Evolutionary conservation across 768 basidiomycete genomes (phyloP).

Genomic region (Podaxis sp.): DNA sequence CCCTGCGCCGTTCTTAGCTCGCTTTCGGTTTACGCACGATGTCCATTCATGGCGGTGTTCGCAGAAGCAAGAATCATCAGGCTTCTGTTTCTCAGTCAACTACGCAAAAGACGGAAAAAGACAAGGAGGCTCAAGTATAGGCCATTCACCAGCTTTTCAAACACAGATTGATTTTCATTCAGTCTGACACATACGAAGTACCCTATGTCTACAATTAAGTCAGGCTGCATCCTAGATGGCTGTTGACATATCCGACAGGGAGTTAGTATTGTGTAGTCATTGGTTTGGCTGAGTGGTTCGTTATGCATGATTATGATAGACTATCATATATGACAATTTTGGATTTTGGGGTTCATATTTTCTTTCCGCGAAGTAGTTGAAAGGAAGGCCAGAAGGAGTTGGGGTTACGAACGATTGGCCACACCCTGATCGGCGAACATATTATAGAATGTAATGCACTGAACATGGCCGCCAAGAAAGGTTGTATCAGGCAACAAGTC

Average conservation of each 20-base stretch:
- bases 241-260: too few relatives aligned
- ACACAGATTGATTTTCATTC: not conserved
- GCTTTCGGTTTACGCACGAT: constrained; percentile 34
- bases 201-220: not conserved
- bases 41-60: not conserved
- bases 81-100: constrained; percentile 16
- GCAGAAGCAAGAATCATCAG: constrained; percentile 3
- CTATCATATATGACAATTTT: not conserved
- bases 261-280: not conserved
- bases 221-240: too few relatives aligned
- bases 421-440: not conserved
- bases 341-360: constrained; percentile 4
- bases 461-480: not conserved
- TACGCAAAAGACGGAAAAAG: constrained; percentile 12
- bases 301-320: not conserved
- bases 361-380: not conserved
- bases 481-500: not conserved
- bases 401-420: not conserved
- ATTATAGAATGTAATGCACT: not conserved
- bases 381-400: not conserved
- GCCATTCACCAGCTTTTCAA: not conserved
- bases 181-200: not conserved
- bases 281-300: not conserved
- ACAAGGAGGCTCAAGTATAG: constrained; percentile 6
- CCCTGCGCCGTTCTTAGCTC: constrained; percentile 25